phyloP scores from a whole-genome alignment of 306 rosid genomes.

The Psophocarpus tetragonolobus region DNA sequence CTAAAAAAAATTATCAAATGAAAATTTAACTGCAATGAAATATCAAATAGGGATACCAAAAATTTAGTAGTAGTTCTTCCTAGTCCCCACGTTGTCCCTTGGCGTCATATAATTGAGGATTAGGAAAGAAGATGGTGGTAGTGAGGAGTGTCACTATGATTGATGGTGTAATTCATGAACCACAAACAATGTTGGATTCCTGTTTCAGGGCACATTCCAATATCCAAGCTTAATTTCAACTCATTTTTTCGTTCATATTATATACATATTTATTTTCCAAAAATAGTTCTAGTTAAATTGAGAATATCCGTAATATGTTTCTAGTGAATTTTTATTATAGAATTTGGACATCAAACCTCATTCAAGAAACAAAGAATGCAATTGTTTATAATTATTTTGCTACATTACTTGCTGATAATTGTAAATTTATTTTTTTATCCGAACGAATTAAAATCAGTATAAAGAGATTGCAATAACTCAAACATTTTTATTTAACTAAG shows the following conservation, averaged over 20 bases:
- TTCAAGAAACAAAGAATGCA: too few species aligned
- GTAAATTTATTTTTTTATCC: too few species aligned
- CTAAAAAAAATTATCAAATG: not conserved
- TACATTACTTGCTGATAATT: too few species aligned
- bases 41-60: not conserved
- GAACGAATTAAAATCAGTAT: too few species aligned
- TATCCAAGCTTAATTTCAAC: not conserved
- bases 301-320: not conserved
- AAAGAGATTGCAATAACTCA: too few species aligned
- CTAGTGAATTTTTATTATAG: not conserved
- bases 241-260: not conserved
- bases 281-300: not conserved
- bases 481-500: too few species aligned
- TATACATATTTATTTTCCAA: too few species aligned
- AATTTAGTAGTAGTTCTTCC: not conserved
- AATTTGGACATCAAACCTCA: too few species aligned
- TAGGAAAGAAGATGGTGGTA: not conserved
- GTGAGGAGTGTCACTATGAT: not conserved
- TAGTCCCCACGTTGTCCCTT: not conserved
- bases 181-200: not conserved
- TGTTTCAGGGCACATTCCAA: not conserved
- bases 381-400: too few species aligned
- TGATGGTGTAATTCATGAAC: not conserved
- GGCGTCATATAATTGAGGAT: not conserved
- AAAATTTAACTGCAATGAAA: not conserved